phyloP scores from a whole-genome alignment of 2,329 filamentous ascomycete genomes.

The Aspergillus sp. region DNA sequence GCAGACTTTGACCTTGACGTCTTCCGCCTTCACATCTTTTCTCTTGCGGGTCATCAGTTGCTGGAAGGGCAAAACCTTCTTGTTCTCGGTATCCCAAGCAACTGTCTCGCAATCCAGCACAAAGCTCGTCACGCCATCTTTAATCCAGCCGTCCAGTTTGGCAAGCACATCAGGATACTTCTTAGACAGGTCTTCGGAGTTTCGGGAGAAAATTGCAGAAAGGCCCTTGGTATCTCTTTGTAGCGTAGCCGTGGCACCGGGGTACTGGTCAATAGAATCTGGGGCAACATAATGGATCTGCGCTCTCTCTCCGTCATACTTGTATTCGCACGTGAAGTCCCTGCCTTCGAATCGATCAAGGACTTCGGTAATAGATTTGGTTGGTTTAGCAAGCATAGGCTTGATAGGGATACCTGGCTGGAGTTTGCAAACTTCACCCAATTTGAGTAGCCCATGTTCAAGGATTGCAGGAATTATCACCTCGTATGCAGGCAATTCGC shows the following conservation, averaged over 20 bases:
- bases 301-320: constrained; percentile 97
- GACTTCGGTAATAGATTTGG: constrained; percentile 96
- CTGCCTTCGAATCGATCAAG: constrained; percentile 94
- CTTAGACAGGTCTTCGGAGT: constrained; percentile 94
- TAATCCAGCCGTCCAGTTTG: constrained; percentile 87
- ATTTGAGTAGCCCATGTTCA: constrained; percentile 77
- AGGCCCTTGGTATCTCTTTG: constrained; percentile 70
- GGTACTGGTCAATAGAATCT: constrained; percentile 69
- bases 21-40: constrained; percentile 93
- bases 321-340: constrained; percentile 97
- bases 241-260: constrained; percentile 60
- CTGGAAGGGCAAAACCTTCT: constrained; percentile 96
- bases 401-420: constrained; percentile 93
- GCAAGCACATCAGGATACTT: constrained; percentile 96
- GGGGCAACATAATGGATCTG: constrained; percentile 96
- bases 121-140: constrained; percentile 85
- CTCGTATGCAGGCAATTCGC: constrained; percentile 92
- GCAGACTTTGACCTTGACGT: constrained; percentile 95
- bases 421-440: constrained; percentile 83
- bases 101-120: constrained; percentile 99
- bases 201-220: constrained; percentile 92
- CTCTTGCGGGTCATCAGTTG: constrained; percentile 97
- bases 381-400: constrained; percentile 97
- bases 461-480: constrained; percentile 89
- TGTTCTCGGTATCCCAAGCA: constrained; percentile 90